Conservation (phyloP, 2,329 filamentous ascomycete species). For the Calonectria henricotiae region DNA sequence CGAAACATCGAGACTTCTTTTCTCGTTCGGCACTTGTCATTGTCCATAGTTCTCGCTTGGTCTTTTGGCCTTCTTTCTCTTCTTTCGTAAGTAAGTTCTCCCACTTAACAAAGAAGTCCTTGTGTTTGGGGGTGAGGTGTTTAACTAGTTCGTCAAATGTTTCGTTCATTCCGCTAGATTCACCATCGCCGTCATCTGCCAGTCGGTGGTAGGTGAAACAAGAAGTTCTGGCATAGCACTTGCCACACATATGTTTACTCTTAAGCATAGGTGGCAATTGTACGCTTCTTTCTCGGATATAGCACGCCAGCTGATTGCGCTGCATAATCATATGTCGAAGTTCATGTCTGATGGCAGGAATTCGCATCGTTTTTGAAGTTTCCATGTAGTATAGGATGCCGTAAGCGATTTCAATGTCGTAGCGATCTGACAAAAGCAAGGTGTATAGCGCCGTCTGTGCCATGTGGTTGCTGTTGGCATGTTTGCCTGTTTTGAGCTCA, state of each 20-base stretch:
- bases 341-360: constrained; percentile 89
- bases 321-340: constrained; percentile 97
- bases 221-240: constrained; percentile 90
- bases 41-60: constrained; percentile 93
- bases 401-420: constrained; percentile 92
- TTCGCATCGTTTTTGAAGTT: constrained; percentile 86
- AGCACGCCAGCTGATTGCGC: constrained; percentile 90
- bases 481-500: constrained; percentile 95
- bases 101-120: constrained; percentile 94
- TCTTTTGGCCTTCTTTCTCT: constrained; percentile 90
- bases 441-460: constrained; percentile 97
- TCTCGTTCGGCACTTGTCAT: constrained; percentile 93
- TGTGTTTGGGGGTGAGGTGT: constrained; percentile 82
- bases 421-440: constrained; percentile 91
- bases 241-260: constrained; percentile 85
- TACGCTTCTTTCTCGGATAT: constrained; percentile 84
- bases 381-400: constrained; percentile 97
- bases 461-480: constrained; percentile 85
- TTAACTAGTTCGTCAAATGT: constrained; percentile 87
- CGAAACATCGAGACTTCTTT: constrained; percentile 90
- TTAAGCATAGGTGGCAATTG: constrained; percentile 90
- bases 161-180: constrained; percentile 84
- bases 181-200: constrained; percentile 85
- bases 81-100: constrained; percentile 94
- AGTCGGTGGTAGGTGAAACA: constrained; percentile 97